phyloP scores from a whole-genome alignment of 2,329 filamentous ascomycete genomes.

The Trichophyton equinum region DNA sequence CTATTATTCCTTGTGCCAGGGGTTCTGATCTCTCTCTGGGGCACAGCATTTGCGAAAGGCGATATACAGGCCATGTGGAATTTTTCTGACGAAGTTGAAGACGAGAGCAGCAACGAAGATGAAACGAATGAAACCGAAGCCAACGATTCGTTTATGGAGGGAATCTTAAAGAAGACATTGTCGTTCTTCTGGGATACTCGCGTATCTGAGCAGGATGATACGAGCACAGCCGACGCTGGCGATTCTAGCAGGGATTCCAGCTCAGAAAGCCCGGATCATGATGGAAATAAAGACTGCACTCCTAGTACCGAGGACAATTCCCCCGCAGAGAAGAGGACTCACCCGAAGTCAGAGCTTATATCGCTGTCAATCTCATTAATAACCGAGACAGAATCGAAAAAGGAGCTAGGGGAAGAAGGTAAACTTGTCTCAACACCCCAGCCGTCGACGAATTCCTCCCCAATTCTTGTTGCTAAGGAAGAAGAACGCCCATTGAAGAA shows the following conservation, averaged over 20 bases:
- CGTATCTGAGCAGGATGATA: background rate
- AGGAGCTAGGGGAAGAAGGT: background rate
- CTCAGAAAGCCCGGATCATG: background rate
- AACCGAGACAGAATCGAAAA: conserved; percentile 11
- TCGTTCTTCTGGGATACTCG: background rate
- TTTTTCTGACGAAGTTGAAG: conserved; percentile 56
- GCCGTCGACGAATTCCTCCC: background rate
- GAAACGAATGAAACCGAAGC: conserved; percentile 29
- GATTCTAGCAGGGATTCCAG: background rate
- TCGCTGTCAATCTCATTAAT: conserved; percentile 25
- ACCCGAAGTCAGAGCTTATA: conserved; percentile 15
- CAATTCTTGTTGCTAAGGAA: conserved; percentile 13
- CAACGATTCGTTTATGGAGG: background rate
- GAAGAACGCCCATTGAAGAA: conserved; percentile 26
- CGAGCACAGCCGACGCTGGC: background rate
- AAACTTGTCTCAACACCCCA: background rate
- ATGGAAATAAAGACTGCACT: background rate
- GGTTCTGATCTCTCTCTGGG: conserved; percentile 62
- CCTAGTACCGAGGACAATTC: background rate
- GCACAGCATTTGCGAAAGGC: conserved; percentile 56
- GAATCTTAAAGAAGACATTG: background rate
- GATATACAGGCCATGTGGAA: conserved; percentile 66
- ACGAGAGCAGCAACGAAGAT: conserved; percentile 23
- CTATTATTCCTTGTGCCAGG: conserved; percentile 85
- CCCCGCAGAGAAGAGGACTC: background rate